Percentiles rank a stretch among this genome's conserved stretches.
phyloP scores from a whole-genome alignment of 306 rosid species.

The Quercus glauca region DNA sequence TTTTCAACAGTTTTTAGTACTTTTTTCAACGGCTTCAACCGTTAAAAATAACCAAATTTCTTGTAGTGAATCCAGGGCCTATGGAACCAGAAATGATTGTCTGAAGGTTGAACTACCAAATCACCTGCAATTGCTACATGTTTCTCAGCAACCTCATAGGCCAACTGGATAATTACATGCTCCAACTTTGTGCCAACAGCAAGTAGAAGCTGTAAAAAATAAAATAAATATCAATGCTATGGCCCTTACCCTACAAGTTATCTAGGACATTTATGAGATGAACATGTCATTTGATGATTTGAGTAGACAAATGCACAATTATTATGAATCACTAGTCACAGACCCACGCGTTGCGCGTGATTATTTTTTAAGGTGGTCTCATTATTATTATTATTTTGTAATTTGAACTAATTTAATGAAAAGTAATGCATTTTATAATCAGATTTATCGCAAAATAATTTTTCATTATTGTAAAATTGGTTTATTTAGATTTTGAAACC shows the following conservation, averaged over 20 bases:
- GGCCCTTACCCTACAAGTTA: background rate
- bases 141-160: conserved; percentile 37
- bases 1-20: too few species aligned
- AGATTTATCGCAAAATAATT: too few species aligned
- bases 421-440: too few species aligned
- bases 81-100: conserved; percentile 33
- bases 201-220: conserved; percentile 25
- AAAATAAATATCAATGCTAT: background rate
- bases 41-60: too few species aligned
- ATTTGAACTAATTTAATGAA: too few species aligned
- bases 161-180: conserved; percentile 32
- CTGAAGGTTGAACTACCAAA: conserved; percentile 30
- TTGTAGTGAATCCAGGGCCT: background rate
- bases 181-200: conserved; percentile 36
- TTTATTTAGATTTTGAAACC: too few species aligned
- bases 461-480: too few species aligned
- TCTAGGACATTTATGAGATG: background rate
- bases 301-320: background rate
- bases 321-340: background rate
- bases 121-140: conserved; percentile 31
- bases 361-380: too few species aligned
- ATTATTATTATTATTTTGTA: too few species aligned
- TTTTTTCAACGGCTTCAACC: too few species aligned
- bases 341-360: too few species aligned
- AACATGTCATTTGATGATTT: background rate